Conservation (phyloP, 2,329 filamentous ascomycete species). For the Penicillium vulpinum region DNA sequence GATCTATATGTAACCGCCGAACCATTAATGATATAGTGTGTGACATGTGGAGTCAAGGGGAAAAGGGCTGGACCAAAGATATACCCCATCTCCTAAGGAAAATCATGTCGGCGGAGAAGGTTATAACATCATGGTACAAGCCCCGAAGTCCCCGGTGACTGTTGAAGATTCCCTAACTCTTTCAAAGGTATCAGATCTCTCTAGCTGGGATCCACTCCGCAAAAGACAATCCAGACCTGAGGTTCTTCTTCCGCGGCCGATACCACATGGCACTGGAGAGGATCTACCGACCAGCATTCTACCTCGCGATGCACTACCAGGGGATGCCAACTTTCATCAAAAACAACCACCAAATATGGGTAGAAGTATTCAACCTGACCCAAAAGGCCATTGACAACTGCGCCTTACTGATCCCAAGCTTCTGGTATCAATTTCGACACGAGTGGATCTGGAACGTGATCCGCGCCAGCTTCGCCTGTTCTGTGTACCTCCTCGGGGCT, state of each 20-base stretch:
- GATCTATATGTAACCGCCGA: slow-evolving; percentile 24
- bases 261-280: slow-evolving; percentile 18
- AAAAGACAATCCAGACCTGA: slow-evolving; percentile 17
- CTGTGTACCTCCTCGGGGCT: slow-evolving; percentile 22
- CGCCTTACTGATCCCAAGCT: slow-evolving; percentile 17
- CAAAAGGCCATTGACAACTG: slow-evolving; percentile 24
- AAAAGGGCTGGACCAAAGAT: slow-evolving; percentile 21
- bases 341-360: slow-evolving; percentile 6
- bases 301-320: slow-evolving; percentile 24
- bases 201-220: slow-evolving; percentile 1
- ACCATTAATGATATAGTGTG: slow-evolving; percentile 25
- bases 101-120: slow-evolving; percentile 16
- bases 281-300: slow-evolving; percentile 24
- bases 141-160: neutral
- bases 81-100: slow-evolving; percentile 15
- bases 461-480: slow-evolving; percentile 18
- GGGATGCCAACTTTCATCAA: slow-evolving; percentile 16
- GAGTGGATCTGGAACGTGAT: slow-evolving; percentile 26
- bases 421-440: slow-evolving; percentile 25
- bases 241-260: slow-evolving; percentile 19
- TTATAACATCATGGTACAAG: slow-evolving; percentile 22
- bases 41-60: slow-evolving; percentile 24
- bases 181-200: slow-evolving; percentile 19
- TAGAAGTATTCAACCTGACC: slow-evolving; percentile 13
- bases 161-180: too few relatives aligned